Conservation (phyloP, 352 stramenopile genomes). For the Globisporangium irregulare region DNA sequence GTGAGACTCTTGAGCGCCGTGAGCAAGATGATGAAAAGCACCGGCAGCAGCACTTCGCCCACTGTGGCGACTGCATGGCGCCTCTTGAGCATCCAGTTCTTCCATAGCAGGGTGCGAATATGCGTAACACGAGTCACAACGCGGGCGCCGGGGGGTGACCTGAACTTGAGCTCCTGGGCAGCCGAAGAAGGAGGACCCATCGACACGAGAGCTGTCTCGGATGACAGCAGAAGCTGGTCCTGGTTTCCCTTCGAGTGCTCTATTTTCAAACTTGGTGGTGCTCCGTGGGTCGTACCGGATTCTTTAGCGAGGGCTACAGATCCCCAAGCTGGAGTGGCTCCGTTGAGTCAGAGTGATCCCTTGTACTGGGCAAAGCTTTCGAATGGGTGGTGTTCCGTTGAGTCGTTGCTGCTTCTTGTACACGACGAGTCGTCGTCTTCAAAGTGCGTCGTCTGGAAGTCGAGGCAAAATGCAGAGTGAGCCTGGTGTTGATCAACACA, state of each 20-base stretch:
- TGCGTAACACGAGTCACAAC: slow-evolving; percentile 15
- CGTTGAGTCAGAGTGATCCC: no score
- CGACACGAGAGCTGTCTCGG: neutral
- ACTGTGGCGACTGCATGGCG: slow-evolving; percentile 49
- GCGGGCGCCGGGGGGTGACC: neutral
- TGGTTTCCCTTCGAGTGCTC: neutral
- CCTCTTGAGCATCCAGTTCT: slow-evolving; percentile 76
- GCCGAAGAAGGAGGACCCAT: neutral
- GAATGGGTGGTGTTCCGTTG: neutral
- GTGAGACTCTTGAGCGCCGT: slow-evolving; percentile 48
- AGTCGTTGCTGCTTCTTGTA: no score
- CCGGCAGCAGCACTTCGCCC: slow-evolving; percentile 54
- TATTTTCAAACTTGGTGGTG: neutral
- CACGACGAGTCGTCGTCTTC: no score
- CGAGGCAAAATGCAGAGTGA: no score
- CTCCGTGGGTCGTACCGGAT: neutral
- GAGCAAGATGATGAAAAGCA: slow-evolving; percentile 70
- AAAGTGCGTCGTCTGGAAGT: no score
- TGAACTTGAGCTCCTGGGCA: neutral
- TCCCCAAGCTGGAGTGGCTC: no score
- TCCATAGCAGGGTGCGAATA: slow-evolving; percentile 60
- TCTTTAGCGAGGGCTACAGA: no score
- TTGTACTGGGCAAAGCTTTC: neutral
- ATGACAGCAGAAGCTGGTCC: neutral
- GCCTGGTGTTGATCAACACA: no score